These are phyloP conservation scores for Ottelia alismoides DNA, from an alignment of 106 monocot species.

Conservation along the genomic window DNA sequence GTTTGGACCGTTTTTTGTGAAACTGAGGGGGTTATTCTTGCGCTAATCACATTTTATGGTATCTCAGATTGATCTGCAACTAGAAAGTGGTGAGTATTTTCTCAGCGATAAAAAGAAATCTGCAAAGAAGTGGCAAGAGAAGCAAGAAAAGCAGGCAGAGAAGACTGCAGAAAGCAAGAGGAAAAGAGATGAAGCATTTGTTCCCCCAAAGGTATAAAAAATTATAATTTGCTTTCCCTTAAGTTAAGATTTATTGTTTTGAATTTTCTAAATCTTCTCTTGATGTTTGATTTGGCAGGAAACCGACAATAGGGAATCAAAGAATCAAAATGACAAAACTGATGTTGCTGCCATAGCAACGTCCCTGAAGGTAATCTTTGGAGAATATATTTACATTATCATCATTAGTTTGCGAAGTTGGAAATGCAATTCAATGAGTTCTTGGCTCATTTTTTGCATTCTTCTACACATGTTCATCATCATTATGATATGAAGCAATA, in stretches of 20 bases:
- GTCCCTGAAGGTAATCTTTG: conserved; percentile 83
- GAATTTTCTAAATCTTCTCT: not conserved
- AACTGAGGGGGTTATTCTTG: too few relatives aligned
- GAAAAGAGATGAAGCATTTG: conserved; percentile 85
- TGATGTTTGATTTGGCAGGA: conserved; percentile 21
- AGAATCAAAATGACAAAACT: conserved; percentile 14
- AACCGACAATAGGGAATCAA: conserved; percentile 13
- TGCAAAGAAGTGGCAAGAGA: conserved; percentile 81
- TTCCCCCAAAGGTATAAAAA: conserved; percentile 68
- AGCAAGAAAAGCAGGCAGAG: conserved; percentile 78
- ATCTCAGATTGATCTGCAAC: conserved; percentile 72
- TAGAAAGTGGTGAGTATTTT: conserved; percentile 96
- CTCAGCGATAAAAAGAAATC: conserved; percentile 83
- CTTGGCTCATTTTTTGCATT: too few relatives aligned
- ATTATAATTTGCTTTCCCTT: not conserved
- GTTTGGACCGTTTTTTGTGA: too few relatives aligned
- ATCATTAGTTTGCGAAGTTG: too few relatives aligned
- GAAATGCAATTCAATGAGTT: too few relatives aligned
- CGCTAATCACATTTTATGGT: too few relatives aligned
- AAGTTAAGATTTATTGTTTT: not conserved
- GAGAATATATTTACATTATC: too few relatives aligned
- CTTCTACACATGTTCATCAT: too few relatives aligned
- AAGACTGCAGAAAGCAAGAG: conserved; percentile 81
- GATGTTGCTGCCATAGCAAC: conserved; percentile 37
- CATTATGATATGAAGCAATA: too few relatives aligned